Base-by-base conservation (phyloP, 78 protist species). In the Dictyostelium intermedium region DNA sequence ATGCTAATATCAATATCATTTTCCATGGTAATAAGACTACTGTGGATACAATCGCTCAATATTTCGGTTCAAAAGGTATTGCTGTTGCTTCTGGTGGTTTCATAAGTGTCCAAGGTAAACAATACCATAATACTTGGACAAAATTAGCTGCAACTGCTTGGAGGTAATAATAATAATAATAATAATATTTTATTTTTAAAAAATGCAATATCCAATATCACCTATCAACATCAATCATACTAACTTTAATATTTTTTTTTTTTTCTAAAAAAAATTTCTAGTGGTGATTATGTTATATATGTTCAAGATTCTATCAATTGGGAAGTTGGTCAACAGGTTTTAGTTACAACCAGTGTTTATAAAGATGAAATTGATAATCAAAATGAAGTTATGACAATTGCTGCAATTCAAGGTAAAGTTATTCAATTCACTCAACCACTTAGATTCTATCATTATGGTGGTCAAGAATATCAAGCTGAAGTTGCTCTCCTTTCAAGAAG, bases 381-480 rank as follows among this genome's bases (percentile, higher is more conserved):
- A 32, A 97, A 97, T 77, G 98, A 97, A 84, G 98, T 84, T 2
- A 25, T 39, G 41, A 47, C 87, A 0, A 91, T 87, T 8, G 45
- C 63, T 1, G 93, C 91, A 18, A 91, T 91, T 45, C 43, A 83
- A 47, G 92, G 78, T n/a, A 50, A 27, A 32, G 37, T 27, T 39
- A 30, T 81, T 30, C 72, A 43, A 35, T 91, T 95, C 23, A 77
- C 66, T 0, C 6, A 16, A 23, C 96, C 96, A 37, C 39, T 92
- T 32, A 70, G 32, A 14, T 87, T 47, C 25, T 14, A 32, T 10
- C 97, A 97, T 94, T 91, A 56, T 56, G 96, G 91, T 43, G 96
- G 74, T 30, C 69, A 53, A 53, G 98, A 91, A 61, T 97, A 93
- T 56, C 98, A 96, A 66, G 97, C 92, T 1, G 97, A 97, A 79